Evolutionary conservation across 2,329 filamentous ascomycete species (phyloP).

Genomic region (Epicoccum sorghinum): DNA sequence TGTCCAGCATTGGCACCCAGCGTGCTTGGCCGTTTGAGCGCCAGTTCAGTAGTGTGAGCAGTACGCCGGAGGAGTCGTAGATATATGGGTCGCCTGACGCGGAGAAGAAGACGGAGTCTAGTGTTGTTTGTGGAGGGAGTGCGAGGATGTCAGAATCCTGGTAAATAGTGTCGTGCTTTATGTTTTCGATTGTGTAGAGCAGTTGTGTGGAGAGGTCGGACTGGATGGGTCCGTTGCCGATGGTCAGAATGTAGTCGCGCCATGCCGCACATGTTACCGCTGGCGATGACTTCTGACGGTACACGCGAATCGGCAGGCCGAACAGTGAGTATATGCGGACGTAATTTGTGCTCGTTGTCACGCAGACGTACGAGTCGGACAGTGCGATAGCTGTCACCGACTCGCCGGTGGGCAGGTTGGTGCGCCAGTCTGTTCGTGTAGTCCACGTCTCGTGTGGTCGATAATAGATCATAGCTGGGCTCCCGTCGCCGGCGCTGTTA

Average conservation of each 20-base stretch:
- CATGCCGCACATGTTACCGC: conserved; percentile 93
- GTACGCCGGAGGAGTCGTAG: conserved; percentile 89
- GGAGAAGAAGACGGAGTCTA: conserved; percentile 90
- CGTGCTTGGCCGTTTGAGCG: conserved; percentile 80
- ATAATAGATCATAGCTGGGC: conserved; percentile 88
- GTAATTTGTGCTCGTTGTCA: conserved; percentile 85
- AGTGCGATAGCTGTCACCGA: conserved; percentile 85
- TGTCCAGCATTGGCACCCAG: conserved; percentile 94
- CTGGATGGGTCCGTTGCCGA: conserved; percentile 88
- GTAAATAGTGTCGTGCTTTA: conserved; percentile 91
- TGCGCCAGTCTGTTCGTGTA: conserved; percentile 86
- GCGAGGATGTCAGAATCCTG: conserved; percentile 94
- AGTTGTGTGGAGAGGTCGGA: conserved; percentile 79
- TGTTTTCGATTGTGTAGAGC: conserved; percentile 90
- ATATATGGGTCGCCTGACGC: conserved; percentile 94
- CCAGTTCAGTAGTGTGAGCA: conserved; percentile 91
- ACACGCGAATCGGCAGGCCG: conserved; percentile 86
- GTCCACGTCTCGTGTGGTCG: conserved; percentile 98
- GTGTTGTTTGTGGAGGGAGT: conserved; percentile 72
- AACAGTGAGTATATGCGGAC: conserved; percentile 93
- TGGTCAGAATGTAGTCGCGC: conserved; percentile 93
- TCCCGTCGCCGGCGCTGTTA: conserved; percentile 49
- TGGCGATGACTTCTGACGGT: conserved; percentile 87
- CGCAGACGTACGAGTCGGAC: conserved; percentile 88
- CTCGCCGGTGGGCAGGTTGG: conserved; percentile 84